Conservation (phyloP, 345 rosid species). For the Eucalyptus decipiens region DNA sequence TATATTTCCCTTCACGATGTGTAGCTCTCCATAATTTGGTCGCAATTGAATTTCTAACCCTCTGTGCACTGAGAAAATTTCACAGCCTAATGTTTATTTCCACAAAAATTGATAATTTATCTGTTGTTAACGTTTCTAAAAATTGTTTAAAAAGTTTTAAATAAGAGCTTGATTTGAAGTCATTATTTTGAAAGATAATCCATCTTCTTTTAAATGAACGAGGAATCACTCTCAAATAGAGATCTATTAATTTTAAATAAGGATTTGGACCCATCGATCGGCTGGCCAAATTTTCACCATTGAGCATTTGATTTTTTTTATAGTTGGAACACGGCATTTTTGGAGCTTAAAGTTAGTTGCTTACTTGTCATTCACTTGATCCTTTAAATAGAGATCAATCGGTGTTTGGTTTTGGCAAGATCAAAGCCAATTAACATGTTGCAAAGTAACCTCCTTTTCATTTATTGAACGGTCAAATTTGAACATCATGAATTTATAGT, state of each 20-base stretch:
- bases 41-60: neutral
- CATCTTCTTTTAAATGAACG: too few species aligned
- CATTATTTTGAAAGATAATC: neutral
- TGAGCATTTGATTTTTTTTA: too few species aligned
- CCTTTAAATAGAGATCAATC: neutral
- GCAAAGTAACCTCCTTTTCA: neutral
- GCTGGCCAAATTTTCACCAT: accelerated
- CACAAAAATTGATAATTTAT: too few species aligned
- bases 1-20: neutral
- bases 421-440: neutral
- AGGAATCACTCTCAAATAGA: too few species aligned
- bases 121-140: too few species aligned
- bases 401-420: neutral
- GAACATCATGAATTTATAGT: neutral
- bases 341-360: neutral
- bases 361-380: neutral
- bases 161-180: too few species aligned
- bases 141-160: too few species aligned
- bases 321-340: neutral
- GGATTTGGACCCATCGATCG: accelerated
- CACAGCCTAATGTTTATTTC: neutral
- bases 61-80: neutral
- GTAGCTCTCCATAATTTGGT: neutral
- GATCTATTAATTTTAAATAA: too few species aligned
- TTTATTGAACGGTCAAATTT: neutral